A percentile compares a stretch with the other conserved stretches of the same genome.
phyloP scores from a whole-genome alignment of 2,329 filamentous ascomycete species.

The Thielaviopsis euricoi region DNA sequence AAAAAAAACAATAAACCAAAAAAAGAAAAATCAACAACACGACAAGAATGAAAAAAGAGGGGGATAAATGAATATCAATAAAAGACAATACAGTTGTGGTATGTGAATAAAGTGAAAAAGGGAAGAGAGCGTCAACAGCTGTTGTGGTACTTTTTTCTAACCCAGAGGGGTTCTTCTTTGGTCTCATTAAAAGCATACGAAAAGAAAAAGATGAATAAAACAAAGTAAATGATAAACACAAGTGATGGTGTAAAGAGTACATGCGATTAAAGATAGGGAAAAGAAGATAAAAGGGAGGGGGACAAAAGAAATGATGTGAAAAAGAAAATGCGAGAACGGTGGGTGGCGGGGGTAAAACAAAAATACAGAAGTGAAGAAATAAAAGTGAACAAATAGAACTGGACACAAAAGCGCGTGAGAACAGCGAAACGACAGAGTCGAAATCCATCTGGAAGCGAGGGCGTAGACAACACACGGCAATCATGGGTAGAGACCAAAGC shows the following conservation, averaged over 20 bases:
- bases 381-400: neutral
- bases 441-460: too few species aligned
- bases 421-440: too few species aligned
- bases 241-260: neutral
- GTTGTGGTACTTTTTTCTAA: neutral
- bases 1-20: neutral
- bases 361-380: neutral
- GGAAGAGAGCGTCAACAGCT: neutral
- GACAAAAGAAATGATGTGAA: too few species aligned
- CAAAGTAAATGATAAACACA: neutral
- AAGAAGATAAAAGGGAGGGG: neutral
- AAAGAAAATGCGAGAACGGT: too few species aligned
- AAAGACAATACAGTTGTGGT: neutral
- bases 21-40: neutral
- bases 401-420: neutral
- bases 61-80: neutral
- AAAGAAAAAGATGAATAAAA: neutral
- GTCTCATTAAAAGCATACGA: constrained; percentile 4
- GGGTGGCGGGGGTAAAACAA: neutral
- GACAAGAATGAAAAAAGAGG: neutral
- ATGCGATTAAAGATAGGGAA: neutral
- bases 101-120: neutral
- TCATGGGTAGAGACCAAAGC: constrained; percentile 9
- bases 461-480: neutral
- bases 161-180: constrained; percentile 1